These are phyloP conservation scores for Hibiscus tridactylites DNA, from an alignment of 345 rosid species.

Conservation along the genomic window DNA sequence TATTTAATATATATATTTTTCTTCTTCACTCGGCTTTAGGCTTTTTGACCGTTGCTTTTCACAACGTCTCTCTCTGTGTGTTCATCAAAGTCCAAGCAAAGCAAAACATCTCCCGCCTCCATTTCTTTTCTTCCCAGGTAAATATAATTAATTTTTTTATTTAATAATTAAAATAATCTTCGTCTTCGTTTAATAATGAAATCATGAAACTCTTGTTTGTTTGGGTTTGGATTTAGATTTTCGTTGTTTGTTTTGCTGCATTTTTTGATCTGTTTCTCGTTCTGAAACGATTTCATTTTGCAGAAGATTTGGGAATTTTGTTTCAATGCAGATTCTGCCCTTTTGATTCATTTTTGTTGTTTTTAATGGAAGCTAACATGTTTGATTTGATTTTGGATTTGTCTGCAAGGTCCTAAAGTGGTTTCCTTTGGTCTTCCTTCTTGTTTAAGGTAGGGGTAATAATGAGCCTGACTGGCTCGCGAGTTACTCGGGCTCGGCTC, in stretches of 20 bases:
- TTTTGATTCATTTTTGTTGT: too few species aligned
- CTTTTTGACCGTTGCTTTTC: constrained; percentile 62
- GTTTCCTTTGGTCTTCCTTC: background rate
- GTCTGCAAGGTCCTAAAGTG: too few species aligned
- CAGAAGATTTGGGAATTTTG: background rate
- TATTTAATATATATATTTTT: background rate
- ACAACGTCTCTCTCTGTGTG: constrained; percentile 31
- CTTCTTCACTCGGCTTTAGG: background rate
- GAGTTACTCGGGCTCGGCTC: too few species aligned
- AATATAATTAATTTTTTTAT: background rate
- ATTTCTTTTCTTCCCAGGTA: constrained; percentile 15
- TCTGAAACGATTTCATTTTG: background rate
- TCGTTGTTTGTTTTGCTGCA: constrained; percentile 1
- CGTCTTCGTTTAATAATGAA: background rate
- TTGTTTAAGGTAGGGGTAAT: background rate
- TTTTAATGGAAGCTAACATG: too few species aligned
- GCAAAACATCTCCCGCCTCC: constrained; percentile 2
- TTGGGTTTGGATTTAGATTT: background rate
- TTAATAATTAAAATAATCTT: background rate
- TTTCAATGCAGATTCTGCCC: background rate
- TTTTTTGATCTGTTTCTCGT: background rate
- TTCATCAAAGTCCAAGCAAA: background rate
- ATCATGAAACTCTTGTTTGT: background rate
- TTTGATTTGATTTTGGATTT: too few species aligned
- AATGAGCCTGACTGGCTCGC: too few species aligned